A percentile compares a stretch with the other conserved stretches of the same genome.
These are phyloP conservation scores for Rhizoclosmatium sp. DNA, from an alignment of 192 early-diverging fungal species.

Conservation along the genomic window DNA sequence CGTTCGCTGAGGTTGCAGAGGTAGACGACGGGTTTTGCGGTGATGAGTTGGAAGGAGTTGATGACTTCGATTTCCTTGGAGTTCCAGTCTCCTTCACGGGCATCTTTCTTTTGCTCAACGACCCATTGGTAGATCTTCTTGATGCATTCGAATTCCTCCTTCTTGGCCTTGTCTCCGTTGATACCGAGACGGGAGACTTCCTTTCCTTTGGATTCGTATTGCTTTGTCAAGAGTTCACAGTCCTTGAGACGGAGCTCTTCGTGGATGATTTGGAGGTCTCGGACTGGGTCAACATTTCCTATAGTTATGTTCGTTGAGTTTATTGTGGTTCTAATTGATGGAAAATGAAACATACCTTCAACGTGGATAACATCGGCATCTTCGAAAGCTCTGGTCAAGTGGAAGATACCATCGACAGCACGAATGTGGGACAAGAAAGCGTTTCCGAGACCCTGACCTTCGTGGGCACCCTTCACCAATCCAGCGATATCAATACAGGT, in stretches of 20 bases:
- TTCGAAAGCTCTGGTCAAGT: conserved; percentile 77
- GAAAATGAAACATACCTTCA: conserved; percentile 40
- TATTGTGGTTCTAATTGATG: neutral
- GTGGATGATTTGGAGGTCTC: conserved; percentile 95
- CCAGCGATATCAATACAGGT: conserved; percentile 98
- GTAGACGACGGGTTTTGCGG: conserved; percentile 93
- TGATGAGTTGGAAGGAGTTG: conserved; percentile 85
- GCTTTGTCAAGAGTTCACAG: conserved; percentile 72
- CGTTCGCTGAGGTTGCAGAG: conserved; percentile 85
- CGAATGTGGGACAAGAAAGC: conserved; percentile 92
- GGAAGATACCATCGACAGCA: conserved; percentile 67
- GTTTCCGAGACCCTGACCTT: conserved; percentile 77
- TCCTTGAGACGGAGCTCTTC: conserved; percentile 96
- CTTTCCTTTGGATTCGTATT: conserved; percentile 71
- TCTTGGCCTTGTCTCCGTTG: conserved; percentile 89
- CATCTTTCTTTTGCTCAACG: conserved; percentile 79
- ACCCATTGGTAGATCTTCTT: conserved; percentile 83
- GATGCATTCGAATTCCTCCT: conserved; percentile 80
- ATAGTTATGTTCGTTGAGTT: no score
- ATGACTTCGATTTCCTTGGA: conserved; percentile 93
- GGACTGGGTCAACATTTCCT: conserved; percentile 81
- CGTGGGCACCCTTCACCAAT: conserved; percentile 80
- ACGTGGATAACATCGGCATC: conserved; percentile 93
- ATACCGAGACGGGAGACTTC: conserved; percentile 74
- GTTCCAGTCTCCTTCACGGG: conserved; percentile 88